Percentiles rank a stretch among this genome's conserved stretches.
phyloP scores from a whole-genome alignment of 768 basidiomycete species.

The Pisolithus marmoratus region DNA sequence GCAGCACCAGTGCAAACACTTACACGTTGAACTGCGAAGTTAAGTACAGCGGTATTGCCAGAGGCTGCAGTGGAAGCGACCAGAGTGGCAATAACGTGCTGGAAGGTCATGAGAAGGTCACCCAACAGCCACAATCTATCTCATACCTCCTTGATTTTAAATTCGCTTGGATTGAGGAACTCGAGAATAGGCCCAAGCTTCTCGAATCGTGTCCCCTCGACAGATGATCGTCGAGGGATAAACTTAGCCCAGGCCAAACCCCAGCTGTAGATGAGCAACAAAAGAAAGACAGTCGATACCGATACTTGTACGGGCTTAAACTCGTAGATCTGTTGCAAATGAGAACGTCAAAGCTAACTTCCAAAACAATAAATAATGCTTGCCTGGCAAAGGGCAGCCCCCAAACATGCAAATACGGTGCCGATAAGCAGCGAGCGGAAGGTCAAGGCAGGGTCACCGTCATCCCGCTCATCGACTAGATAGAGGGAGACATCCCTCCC shows the following conservation, averaged over 20 bases:
- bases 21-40: constrained; percentile 58
- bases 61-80: constrained; percentile 52
- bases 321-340: constrained; percentile 41
- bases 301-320: constrained; percentile 52
- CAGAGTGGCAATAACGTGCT: constrained; percentile 56
- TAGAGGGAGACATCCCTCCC: constrained; percentile 50
- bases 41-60: constrained; percentile 49
- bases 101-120: not conserved
- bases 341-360: not conserved
- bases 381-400: constrained; percentile 56
- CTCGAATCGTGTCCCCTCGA: constrained; percentile 40
- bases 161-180: constrained; percentile 55
- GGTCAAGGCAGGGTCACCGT: constrained; percentile 50
- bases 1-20: constrained; percentile 6
- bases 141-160: constrained; percentile 52
- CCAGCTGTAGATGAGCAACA: constrained; percentile 47
- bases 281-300: constrained; percentile 52
- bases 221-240: constrained; percentile 36
- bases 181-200: constrained; percentile 35
- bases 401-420: constrained; percentile 50
- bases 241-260: constrained; percentile 47
- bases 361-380: not conserved
- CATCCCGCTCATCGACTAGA: constrained; percentile 53
- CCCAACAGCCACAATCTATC: not conserved
- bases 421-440: constrained; percentile 53